Conservation (phyloP, 805 yeast genomes). For the Candida ortonii region DNA sequence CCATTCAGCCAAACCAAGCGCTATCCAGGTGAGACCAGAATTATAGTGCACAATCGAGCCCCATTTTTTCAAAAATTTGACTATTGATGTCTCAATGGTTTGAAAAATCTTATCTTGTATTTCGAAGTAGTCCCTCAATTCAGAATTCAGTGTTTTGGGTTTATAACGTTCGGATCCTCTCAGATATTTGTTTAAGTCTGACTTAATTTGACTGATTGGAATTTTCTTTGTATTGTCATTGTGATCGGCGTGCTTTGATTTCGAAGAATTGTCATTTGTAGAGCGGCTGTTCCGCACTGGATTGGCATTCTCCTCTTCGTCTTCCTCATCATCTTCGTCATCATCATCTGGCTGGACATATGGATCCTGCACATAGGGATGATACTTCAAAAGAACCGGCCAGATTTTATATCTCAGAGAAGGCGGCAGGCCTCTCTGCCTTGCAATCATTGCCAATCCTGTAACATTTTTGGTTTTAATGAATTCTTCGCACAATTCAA, state of each 20-base stretch:
- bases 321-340: slow-evolving; percentile 35
- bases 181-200: slow-evolving; percentile 62
- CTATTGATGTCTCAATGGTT: slow-evolving; percentile 56
- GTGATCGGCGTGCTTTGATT: background rate
- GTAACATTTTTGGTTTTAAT: slow-evolving; percentile 61
- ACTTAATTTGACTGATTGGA: slow-evolving; percentile 39
- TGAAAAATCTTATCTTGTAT: slow-evolving; percentile 54
- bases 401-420: slow-evolving; percentile 72
- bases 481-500: slow-evolving; percentile 53
- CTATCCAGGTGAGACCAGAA: slow-evolving; percentile 83
- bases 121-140: slow-evolving; percentile 35
- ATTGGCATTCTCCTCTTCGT: slow-evolving; percentile 26
- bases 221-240: slow-evolving; percentile 23
- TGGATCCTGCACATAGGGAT: slow-evolving; percentile 81
- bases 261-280: too few relatives aligned
- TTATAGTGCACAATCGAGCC: slow-evolving; percentile 74
- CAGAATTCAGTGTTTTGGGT: slow-evolving; percentile 29
- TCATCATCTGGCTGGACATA: slow-evolving; percentile 60
- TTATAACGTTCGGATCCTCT: slow-evolving; percentile 40
- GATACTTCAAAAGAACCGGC: slow-evolving; percentile 79
- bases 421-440: slow-evolving; percentile 86
- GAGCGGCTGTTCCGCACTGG: too few relatives aligned
- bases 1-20: slow-evolving; percentile 87
- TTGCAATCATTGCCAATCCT: slow-evolving; percentile 74
- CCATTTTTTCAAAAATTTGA: slow-evolving; percentile 72